phyloP scores from a whole-genome alignment of 2,329 filamentous ascomycete species.

The Aspergillus alliaceus region DNA sequence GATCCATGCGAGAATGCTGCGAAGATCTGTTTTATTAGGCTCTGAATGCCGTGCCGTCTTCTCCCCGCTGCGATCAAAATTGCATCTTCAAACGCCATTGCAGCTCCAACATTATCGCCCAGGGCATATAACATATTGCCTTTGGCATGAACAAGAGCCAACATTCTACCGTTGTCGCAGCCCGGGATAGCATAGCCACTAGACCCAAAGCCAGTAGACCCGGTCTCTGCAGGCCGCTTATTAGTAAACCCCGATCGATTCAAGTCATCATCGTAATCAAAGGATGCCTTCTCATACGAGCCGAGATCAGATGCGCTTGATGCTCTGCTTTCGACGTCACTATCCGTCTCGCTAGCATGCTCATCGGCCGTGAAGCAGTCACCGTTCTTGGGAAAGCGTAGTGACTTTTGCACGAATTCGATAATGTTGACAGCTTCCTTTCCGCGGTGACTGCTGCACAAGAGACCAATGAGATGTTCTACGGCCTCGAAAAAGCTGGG shows the following conservation, averaged over 20 bases:
- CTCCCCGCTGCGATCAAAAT: conserved; percentile 83
- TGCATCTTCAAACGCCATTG: conserved; percentile 89
- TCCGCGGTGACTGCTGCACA: conserved; percentile 78
- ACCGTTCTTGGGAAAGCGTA: conserved; percentile 56
- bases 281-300: conserved; percentile 56
- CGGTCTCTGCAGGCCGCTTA: conserved; percentile 27
- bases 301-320: conserved; percentile 53
- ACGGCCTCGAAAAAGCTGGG: conserved; percentile 93
- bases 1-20: conserved; percentile 60
- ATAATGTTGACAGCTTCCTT: conserved; percentile 87
- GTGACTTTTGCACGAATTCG: conserved; percentile 73
- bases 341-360: conserved; percentile 60
- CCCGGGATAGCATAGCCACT: conserved; percentile 84
- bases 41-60: conserved; percentile 67
- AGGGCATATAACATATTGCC: conserved; percentile 96
- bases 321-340: conserved; percentile 55
- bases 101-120: conserved; percentile 77
- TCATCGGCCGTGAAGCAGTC: conserved; percentile 53
- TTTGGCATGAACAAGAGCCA: conserved; percentile 93
- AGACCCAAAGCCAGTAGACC: conserved; percentile 63
- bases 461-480: conserved; percentile 84
- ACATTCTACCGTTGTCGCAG: conserved; percentile 85
- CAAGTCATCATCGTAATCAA: conserved; percentile 55
- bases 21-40: conserved; percentile 77
- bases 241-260: conserved; percentile 27